Evolutionary conservation across 495 filamentous ascomycete genomes (phyloP), one percentile per base, ranked within the genome.

Genomic region (Daldinia childiae): DNA sequence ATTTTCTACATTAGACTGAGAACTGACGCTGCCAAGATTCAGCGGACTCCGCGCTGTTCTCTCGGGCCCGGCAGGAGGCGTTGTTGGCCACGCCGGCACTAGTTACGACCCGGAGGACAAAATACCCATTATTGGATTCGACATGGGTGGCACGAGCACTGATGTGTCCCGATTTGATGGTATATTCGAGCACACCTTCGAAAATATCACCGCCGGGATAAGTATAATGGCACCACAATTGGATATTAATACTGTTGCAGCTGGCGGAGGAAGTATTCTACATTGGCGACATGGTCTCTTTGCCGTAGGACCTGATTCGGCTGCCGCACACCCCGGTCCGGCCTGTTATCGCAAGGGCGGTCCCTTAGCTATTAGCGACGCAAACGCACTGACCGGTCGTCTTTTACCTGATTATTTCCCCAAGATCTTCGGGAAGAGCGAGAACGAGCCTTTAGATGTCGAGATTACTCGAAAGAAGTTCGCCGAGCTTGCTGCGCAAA

Each of bases 201-300:
- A 93, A 64, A 93, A 92, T 1, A 94, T 91, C 3, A 92, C 92
- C 0, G 92, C 92, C 3, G 92, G 92, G 39, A 90, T 95, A 8
- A 89, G 89, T 1, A 93, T 94, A 27, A 92, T 93, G 70, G 91
- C 89, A 3, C 92, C 92, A 0, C 92, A 94, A 63, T 84, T 95
- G 2, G 92, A 95, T 78, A 94, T 95, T 76, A 93, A 94, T 72
- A 95, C 92, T 1, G 92, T 95, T 50, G 92, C 92, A 19, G 92
- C 92, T 32, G 92, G 92, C 51, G 92, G 92, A 66, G 92, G 92
- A n/a, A 93, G 90, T 6, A 85, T 92, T 30, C 81, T 95, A 1
- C 90, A 92, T 71, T 95, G 87, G 83, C 87, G 89, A 24, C 93
- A 95, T 64, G 92, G 92, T 6, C 80, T 95, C 5, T 95, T 95